A percentile compares a stretch with the other conserved stretches of the same genome.
Conservation (phyloP, 2,329 filamentous ascomycete species). For the Penicillium sp. region DNA sequence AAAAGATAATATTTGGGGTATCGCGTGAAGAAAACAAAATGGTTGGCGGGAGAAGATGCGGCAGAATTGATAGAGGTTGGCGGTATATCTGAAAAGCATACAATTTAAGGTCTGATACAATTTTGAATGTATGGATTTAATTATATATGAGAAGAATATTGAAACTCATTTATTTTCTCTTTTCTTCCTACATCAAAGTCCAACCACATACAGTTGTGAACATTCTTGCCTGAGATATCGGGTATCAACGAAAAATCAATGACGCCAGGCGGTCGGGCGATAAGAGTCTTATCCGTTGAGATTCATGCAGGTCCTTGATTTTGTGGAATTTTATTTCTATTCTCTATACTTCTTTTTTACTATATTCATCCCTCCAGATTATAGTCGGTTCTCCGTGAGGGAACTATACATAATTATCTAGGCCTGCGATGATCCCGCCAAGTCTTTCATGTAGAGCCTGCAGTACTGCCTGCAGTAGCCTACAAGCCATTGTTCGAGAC, state of each 20-base stretch:
- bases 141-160: neutral
- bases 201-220: neutral
- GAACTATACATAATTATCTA: neutral
- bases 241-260: slow-evolving; percentile 7
- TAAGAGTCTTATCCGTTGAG: slow-evolving; percentile 22
- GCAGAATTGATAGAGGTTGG: slow-evolving; percentile 23
- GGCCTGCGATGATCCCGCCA: slow-evolving; percentile 29
- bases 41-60: slow-evolving; percentile 9
- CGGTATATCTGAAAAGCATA: neutral
- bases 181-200: neutral
- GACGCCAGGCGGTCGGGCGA: slow-evolving; percentile 26
- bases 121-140: neutral
- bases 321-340: slow-evolving; percentile 5
- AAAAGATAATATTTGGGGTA: neutral
- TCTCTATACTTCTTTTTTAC: neutral
- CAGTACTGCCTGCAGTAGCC: slow-evolving; percentile 35
- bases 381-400: neutral
- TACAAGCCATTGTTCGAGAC: slow-evolving; percentile 27
- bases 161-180: neutral
- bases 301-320: slow-evolving; percentile 1
- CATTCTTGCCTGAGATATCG: neutral
- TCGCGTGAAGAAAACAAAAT: neutral
- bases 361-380: neutral
- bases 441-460: slow-evolving; percentile 32
- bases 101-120: neutral